Conservation (phyloP, 2,329 filamentous ascomycete genomes). For the Bipolaris oryzae region DNA sequence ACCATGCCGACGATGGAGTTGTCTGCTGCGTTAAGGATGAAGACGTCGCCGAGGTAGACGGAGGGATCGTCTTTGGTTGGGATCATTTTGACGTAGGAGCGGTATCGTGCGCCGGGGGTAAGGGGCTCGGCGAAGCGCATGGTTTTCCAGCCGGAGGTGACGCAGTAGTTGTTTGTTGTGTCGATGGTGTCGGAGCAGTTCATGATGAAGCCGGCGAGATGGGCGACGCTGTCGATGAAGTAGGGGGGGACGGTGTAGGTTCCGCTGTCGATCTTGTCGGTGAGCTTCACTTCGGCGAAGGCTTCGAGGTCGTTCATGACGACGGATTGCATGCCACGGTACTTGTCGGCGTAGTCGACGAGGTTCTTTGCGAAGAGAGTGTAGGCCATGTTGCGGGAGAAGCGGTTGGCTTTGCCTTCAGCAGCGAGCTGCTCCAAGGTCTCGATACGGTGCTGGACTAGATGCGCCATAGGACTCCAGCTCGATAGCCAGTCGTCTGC, state of each 20-base stretch:
- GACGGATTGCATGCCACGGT: slow-evolving; percentile 29
- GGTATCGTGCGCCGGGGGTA: slow-evolving; percentile 15
- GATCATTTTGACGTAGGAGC: slow-evolving; percentile 34
- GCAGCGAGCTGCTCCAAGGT: slow-evolving; percentile 19
- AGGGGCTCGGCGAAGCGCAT: slow-evolving; percentile 31
- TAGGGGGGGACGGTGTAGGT: slow-evolving; percentile 23
- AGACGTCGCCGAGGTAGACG: slow-evolving; percentile 50
- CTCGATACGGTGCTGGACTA: slow-evolving; percentile 25
- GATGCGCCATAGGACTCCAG: slow-evolving; percentile 23
- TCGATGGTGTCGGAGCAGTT: slow-evolving; percentile 28
- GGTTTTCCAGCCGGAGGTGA: slow-evolving; percentile 30
- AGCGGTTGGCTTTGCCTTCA: slow-evolving; percentile 17
- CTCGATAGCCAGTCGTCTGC: slow-evolving; percentile 17
- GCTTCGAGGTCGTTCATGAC: slow-evolving; percentile 29
- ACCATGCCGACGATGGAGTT: slow-evolving; percentile 43
- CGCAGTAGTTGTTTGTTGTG: slow-evolving; percentile 22
- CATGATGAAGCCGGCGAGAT: slow-evolving; percentile 34
- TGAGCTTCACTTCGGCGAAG: slow-evolving; percentile 14
- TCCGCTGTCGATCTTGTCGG: slow-evolving; percentile 7
- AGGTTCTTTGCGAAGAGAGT: slow-evolving; percentile 27
- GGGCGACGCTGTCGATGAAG: slow-evolving; percentile 33
- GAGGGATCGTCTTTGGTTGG: slow-evolving; percentile 32
- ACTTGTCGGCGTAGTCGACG: slow-evolving; percentile 29
- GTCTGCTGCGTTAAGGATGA: slow-evolving; percentile 41
- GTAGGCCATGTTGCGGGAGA: slow-evolving; percentile 29